A percentile compares a stretch with the other conserved stretches of the same genome.
phyloP scores from a whole-genome alignment of 75 land plant genomes.

The Cupressus sempervirens region DNA sequence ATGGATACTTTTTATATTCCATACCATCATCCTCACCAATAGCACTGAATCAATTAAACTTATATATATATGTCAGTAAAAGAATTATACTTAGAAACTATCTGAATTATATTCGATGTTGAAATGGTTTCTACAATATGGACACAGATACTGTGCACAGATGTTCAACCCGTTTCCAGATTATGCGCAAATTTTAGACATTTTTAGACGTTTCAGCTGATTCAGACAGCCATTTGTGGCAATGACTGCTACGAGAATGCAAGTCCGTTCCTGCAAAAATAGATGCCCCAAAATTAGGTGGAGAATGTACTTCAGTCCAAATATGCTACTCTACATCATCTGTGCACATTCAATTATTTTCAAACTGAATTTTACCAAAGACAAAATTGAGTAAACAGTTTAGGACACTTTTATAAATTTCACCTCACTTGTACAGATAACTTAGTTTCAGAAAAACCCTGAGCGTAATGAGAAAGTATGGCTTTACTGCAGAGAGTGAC shows the following conservation, averaged over 20 bases:
- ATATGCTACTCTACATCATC: not conserved
- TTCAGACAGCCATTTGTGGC: not conserved
- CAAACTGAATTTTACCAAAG: not conserved
- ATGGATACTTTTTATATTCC: no score
- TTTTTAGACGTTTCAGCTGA: not conserved
- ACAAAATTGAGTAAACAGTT: not conserved
- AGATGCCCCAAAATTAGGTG: not conserved
- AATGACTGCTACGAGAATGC: not conserved
- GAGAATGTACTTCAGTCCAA: not conserved
- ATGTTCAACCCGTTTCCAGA: no score
- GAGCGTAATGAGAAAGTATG: no score
- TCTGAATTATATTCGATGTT: no score
- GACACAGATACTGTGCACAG: no score
- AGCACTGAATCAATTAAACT: no score
- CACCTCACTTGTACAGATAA: not conserved
- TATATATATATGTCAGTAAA: no score
- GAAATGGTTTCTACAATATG: no score
- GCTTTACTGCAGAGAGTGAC: no score
- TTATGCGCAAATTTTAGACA: not conserved
- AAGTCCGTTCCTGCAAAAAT: not conserved
- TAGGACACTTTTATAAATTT: not conserved
- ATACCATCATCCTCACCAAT: no score
- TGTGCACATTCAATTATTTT: not conserved
- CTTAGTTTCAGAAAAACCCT: not conserved
- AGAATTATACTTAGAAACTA: no score